Evolutionary conservation across 352 stramenopile genomes (phyloP).

Genomic region (Pythium grandisporangium): DNA sequence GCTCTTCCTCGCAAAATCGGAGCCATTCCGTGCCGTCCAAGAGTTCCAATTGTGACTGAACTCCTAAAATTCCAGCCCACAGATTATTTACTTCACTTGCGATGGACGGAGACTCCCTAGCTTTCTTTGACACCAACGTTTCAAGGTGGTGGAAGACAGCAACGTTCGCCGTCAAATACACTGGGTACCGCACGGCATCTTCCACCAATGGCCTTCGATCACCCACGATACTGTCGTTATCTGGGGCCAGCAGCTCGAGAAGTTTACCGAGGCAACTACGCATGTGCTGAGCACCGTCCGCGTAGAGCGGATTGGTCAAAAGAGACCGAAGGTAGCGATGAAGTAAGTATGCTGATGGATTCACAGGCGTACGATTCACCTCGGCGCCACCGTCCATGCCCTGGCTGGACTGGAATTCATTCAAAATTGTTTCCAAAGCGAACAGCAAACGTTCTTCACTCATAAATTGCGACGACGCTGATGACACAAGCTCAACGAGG

Average conservation of each 20-base stretch:
- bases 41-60: conserved; percentile 38
- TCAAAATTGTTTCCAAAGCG: conserved; percentile 46
- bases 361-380: too few species aligned
- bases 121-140: conserved; percentile 11
- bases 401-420: background rate
- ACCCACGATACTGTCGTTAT: background rate
- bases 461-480: conserved; percentile 22
- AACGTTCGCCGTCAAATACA: conserved; percentile 45
- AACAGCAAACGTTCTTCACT: conserved; percentile 45
- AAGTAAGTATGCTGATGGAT: conserved; percentile 25
- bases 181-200: conserved; percentile 14
- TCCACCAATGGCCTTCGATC: too few species aligned
- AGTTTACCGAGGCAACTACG: conserved; percentile 14
- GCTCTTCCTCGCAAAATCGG: conserved; percentile 60
- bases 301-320: conserved; percentile 34
- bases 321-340: conserved; percentile 45
- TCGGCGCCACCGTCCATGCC: conserved; percentile 1
- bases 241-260: conserved; percentile 4
- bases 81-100: conserved; percentile 16
- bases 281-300: conserved; percentile 16
- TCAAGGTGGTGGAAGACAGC: conserved; percentile 25
- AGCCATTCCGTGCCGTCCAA: conserved; percentile 56
- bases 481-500: conserved; percentile 29
- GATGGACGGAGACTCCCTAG: conserved; percentile 1
- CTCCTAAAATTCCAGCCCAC: conserved; percentile 26